A percentile compares a stretch with the other conserved stretches of the same genome.
These are phyloP conservation scores for Basidioascus undulatus DNA, from an alignment of 768 basidiomycete genomes.

Conservation along the genomic window DNA sequence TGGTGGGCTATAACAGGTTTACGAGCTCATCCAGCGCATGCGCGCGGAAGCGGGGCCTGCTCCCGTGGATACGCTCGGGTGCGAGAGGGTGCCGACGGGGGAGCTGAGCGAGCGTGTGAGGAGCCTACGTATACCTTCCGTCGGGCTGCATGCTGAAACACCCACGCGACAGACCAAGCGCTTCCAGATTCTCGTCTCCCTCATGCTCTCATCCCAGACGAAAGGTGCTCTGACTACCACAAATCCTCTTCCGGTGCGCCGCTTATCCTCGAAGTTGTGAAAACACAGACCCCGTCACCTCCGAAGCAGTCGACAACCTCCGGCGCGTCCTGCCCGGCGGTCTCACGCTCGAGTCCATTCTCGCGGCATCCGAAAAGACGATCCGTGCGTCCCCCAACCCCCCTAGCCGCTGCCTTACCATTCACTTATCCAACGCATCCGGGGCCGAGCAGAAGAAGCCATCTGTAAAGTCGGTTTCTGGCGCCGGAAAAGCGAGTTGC, in stretches of 20 bases:
- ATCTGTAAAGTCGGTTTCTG: conserved; percentile 85
- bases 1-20: not conserved
- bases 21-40: conserved; percentile 42
- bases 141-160: conserved; percentile 16
- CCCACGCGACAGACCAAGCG: conserved; percentile 37
- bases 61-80: conserved; percentile 85
- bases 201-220: conserved; percentile 91
- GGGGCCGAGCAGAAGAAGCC: no score
- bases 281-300: conserved; percentile 44
- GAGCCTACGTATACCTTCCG: conserved; percentile 5
- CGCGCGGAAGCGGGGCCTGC: conserved; percentile 36
- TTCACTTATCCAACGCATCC: no score
- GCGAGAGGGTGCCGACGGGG: conserved; percentile 39
- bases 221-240: conserved; percentile 24
- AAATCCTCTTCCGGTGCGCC: not conserved
- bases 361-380: conserved; percentile 33
- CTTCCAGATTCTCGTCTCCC: conserved; percentile 61
- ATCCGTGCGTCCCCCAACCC: no score
- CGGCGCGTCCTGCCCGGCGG: conserved; percentile 50
- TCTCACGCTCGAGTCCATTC: conserved; percentile 45
- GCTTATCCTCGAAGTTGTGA: not conserved
- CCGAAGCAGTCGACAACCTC: conserved; percentile 50
- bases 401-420: no score
- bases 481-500: conserved; percentile 63
- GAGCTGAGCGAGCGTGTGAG: conserved; percentile 29